phyloP scores from a whole-genome alignment of 768 basidiomycete species.

The Mycena capillaripes region DNA sequence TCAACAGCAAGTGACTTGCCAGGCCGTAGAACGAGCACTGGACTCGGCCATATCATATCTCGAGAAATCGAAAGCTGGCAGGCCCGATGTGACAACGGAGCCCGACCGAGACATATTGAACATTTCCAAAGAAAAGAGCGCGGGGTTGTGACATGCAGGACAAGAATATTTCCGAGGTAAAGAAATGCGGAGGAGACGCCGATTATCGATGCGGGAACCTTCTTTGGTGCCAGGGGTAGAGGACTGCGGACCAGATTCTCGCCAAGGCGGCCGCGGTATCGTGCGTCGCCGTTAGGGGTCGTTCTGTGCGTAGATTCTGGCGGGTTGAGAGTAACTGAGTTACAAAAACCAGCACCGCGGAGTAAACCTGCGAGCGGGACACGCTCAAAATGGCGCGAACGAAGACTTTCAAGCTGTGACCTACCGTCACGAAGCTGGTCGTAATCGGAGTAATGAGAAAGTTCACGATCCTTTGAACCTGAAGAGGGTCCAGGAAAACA shows the following conservation, averaged over 20 bases:
- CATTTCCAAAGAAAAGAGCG: neutral
- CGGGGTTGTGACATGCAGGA: neutral
- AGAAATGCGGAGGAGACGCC: neutral
- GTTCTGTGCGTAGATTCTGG: neutral
- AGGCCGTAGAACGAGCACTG: neutral
- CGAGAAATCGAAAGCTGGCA: neutral
- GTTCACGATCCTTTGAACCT: neutral
- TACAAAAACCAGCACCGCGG: too few species aligned
- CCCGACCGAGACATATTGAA: neutral
- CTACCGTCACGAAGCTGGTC: neutral
- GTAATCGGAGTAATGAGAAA: neutral
- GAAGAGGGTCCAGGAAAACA: neutral
- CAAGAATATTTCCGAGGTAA: neutral
- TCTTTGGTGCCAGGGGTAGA: neutral
- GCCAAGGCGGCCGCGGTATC: neutral
- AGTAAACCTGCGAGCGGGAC: neutral
- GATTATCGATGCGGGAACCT: neutral
- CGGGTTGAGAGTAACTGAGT: neutral
- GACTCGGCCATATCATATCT: neutral
- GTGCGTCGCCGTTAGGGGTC: neutral
- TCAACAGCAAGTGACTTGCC: neutral
- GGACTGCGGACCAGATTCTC: neutral
- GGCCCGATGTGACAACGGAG: neutral
- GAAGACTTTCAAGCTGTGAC: neutral
- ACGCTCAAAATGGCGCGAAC: neutral